Conservation (phyloP, 2,329 filamentous ascomycete species). For the Xylaria sp. region DNA sequence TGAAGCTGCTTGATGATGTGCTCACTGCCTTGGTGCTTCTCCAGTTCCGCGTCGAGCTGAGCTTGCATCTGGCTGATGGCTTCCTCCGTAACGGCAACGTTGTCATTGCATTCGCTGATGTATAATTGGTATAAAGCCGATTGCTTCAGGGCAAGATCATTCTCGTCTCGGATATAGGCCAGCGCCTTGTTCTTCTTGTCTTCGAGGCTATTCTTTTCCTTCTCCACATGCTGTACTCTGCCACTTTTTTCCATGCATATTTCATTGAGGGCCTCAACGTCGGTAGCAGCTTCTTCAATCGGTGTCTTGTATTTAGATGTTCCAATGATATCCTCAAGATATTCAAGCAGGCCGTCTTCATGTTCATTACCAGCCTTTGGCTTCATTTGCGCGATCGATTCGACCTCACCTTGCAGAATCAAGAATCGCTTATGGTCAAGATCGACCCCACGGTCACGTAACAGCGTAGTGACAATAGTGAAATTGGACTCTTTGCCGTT, state of each 20-base stretch:
- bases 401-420: conserved; percentile 96
- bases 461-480: conserved; percentile 86
- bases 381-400: conserved; percentile 99
- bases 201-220: conserved; percentile 91
- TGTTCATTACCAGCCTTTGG: conserved; percentile 94
- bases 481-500: conserved; percentile 91
- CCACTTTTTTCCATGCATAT: conserved; percentile 94
- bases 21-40: conserved; percentile 91
- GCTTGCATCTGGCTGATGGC: conserved; percentile 91
- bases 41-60: conserved; percentile 85
- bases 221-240: conserved; percentile 96
- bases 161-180: conserved; percentile 89
- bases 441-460: conserved; percentile 90
- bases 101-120: conserved; percentile 87
- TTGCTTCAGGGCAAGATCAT: conserved; percentile 89
- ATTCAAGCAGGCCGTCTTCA: conserved; percentile 94
- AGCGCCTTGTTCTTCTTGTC: conserved; percentile 97
- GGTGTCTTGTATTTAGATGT: conserved; percentile 98
- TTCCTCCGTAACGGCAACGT: conserved; percentile 87
- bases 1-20: conserved; percentile 90
- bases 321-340: conserved; percentile 97
- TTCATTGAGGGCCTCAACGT: conserved; percentile 94
- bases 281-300: conserved; percentile 90
- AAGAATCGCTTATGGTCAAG: conserved; percentile 98
- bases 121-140: conserved; percentile 93